A percentile compares a stretch with the other conserved stretches of the same genome.
Evolutionary conservation across 257 asterid genomes (phyloP).

Genomic region (Nicotiana tomentosiformis): DNA sequence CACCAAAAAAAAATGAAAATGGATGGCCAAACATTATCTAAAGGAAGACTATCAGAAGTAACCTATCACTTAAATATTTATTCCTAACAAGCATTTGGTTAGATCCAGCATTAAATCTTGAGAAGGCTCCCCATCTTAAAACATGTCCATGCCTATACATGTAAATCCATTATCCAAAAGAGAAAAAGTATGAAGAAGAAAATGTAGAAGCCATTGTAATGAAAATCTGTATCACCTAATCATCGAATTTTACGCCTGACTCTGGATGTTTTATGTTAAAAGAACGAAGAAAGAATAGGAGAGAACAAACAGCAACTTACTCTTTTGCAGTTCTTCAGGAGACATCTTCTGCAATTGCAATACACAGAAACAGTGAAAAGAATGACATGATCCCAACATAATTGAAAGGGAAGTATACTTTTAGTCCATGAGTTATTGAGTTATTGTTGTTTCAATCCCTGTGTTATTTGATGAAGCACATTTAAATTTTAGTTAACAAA

Average conservation of each 20-base stretch:
- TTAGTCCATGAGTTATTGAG: background rate
- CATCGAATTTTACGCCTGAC: background rate
- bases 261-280: background rate
- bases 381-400: background rate
- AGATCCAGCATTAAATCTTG: background rate
- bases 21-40: background rate
- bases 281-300: background rate
- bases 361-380: background rate
- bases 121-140: background rate
- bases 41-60: background rate
- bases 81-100: background rate
- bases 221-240: background rate
- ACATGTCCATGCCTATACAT: background rate
- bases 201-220: background rate
- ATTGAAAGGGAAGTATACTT: background rate
- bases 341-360: slow-evolving; percentile 60
- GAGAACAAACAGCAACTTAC: slow-evolving; percentile 26
- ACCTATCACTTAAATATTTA: background rate
- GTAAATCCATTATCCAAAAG: background rate
- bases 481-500: background rate
- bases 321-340: slow-evolving; percentile 72
- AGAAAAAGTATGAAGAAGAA: background rate
- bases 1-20: background rate
- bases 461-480: background rate
- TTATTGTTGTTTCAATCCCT: background rate